Evolutionary conservation across 768 basidiomycete genomes (phyloP), one percentile per base, ranked within the genome.

Genomic region (Rhodosporidiobolus sp.): DNA sequence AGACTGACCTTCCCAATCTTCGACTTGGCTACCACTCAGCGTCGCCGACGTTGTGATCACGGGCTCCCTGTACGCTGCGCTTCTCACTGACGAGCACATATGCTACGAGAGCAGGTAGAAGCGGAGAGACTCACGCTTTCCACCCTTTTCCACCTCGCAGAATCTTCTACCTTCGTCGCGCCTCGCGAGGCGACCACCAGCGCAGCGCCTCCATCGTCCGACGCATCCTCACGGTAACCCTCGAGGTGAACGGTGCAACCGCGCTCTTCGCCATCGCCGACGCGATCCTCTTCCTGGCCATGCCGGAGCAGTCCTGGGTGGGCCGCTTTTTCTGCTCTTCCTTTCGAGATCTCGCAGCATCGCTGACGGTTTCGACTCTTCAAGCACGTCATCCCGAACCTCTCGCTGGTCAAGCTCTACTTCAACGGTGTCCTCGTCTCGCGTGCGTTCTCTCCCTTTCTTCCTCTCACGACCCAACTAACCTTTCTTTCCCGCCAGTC

Each of bases 341-440:
- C 52, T n/a, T n/a, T 14, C 38, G 8, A n/a, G 7, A 7, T 43
- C 38, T 43, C 14, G 8, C 38, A 7, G 38, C 38, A 14, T 7
- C 38, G 14, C 38, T 43, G 14, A 43, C 38, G 38, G 8, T 43
- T 43, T 14, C 8, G 8, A 7, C 38, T 43, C 38, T 7, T 43
- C 8, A 55, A 52, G 35, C 69, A 70, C 67, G 74, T 72, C 38
- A n/a, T 56, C 14, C 61, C 69, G 3, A 75, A 75, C 67, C 55
- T 75, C 8, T 55, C 43, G 11, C 75, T 83, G 0, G 80, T 81
- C 30, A 83, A 83, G 74, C 80, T 83, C 35, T 83, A 83, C 77
- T 82, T 83, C 78, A 82, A 82, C 75, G 79, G 81, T 14, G 79
- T 82, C n/a, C 77, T 83, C n/a, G 75, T 82, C 12, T 77, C 82